These are phyloP conservation scores for Ulvella scutata DNA, from an alignment of 139 green algal genomes.

Conservation along the genomic window DNA sequence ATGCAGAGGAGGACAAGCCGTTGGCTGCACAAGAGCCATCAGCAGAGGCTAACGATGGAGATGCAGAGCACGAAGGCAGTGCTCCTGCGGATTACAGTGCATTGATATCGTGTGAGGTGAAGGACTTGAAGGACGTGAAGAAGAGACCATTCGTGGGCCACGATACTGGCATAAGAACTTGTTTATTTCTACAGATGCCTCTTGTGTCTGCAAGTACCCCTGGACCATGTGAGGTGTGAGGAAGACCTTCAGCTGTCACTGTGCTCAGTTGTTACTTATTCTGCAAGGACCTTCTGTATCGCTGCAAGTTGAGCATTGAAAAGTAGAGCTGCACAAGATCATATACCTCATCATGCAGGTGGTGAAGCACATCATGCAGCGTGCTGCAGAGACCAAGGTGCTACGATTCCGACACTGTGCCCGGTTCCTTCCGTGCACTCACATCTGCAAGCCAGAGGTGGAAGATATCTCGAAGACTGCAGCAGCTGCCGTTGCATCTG, in stretches of 20 bases:
- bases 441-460: neutral
- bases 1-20: too few relatives aligned
- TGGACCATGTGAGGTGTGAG: neutral
- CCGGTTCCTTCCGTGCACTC: neutral
- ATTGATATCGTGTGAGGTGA: neutral
- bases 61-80: neutral
- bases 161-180: neutral
- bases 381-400: neutral
- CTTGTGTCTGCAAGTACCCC: neutral
- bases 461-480: neutral
- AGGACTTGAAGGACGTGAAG: neutral
- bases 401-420: neutral
- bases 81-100: neutral
- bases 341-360: too few relatives aligned
- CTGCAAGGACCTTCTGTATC: too few relatives aligned
- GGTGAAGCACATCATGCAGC: neutral
- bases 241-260: too few relatives aligned
- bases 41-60: too few relatives aligned
- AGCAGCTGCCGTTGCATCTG: neutral
- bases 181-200: neutral
- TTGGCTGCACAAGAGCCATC: too few relatives aligned
- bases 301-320: too few relatives aligned
- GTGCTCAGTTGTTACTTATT: too few relatives aligned
- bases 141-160: neutral
- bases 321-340: too few relatives aligned